A percentile compares a stretch with the other conserved stretches of the same genome.
Evolutionary conservation across 768 basidiomycete species (phyloP).

Genomic region (Lentinula guzmanii): DNA sequence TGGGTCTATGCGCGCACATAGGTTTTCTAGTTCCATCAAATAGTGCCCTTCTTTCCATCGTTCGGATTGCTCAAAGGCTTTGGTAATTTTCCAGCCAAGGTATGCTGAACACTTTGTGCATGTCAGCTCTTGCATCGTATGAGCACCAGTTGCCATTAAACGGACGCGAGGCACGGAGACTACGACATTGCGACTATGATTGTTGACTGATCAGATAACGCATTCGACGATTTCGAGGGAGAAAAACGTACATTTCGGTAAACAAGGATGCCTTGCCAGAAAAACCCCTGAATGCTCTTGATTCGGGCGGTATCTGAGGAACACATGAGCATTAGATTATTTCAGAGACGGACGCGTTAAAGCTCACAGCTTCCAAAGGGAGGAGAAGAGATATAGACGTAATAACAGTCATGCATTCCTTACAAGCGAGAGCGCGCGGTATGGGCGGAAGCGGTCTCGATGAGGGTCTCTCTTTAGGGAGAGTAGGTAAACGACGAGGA

Average conservation of each 20-base stretch:
- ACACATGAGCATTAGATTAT: background rate
- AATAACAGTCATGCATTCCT: slow-evolving; percentile 37
- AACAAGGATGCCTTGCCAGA: slow-evolving; percentile 55
- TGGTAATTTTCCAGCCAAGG: slow-evolving; percentile 61
- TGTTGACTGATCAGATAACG: background rate
- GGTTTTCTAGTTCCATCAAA: slow-evolving; percentile 53
- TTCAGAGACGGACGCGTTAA: background rate
- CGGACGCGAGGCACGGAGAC: slow-evolving; percentile 41
- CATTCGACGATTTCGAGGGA: background rate
- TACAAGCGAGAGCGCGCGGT: slow-evolving; percentile 39
- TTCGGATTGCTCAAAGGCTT: slow-evolving; percentile 50
- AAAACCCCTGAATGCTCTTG: slow-evolving; percentile 48
- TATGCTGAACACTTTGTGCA: slow-evolving; percentile 45
- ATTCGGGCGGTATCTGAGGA: slow-evolving; percentile 35
- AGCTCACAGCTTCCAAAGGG: slow-evolving; percentile 33
- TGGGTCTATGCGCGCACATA: slow-evolving; percentile 16
- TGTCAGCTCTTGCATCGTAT: slow-evolving; percentile 52
- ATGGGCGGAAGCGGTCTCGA: slow-evolving; percentile 46
- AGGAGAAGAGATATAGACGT: slow-evolving; percentile 38
- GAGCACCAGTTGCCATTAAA: slow-evolving; percentile 59
- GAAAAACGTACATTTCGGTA: slow-evolving; percentile 40
- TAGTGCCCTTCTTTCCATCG: slow-evolving; percentile 58
- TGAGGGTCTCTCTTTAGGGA: slow-evolving; percentile 17
- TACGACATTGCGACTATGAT: slow-evolving; percentile 40
- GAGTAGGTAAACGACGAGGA: slow-evolving; percentile 15